Percentiles rank a stretch among this genome's conserved stretches.
Conservation (phyloP, 768 basidiomycete genomes). For the Hericium erinaceus region DNA sequence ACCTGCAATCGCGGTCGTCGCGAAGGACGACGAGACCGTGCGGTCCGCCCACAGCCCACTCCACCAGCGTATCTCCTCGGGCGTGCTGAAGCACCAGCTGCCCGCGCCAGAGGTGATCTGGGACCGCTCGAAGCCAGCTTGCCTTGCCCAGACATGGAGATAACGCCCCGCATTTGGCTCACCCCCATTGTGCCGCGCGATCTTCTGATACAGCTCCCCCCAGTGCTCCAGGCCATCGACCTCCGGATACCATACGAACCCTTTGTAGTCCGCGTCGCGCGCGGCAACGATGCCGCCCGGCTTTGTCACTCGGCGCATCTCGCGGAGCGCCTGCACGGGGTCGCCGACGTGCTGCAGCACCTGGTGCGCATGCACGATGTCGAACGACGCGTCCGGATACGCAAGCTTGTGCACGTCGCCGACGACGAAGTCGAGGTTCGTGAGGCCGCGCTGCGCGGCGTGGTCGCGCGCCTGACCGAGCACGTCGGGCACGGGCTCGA, state of each 20-base stretch:
- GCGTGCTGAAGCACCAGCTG: slow-evolving; percentile 28
- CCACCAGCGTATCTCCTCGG: slow-evolving; percentile 31
- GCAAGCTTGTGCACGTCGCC: slow-evolving; percentile 31
- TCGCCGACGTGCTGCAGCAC: slow-evolving; percentile 39
- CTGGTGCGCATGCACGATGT: slow-evolving; percentile 41
- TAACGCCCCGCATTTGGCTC: slow-evolving; percentile 32
- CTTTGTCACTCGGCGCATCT: slow-evolving; percentile 40
- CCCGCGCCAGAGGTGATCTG: slow-evolving; percentile 23
- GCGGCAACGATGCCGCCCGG: slow-evolving; percentile 36
- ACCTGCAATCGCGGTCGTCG: slow-evolving; percentile 20
- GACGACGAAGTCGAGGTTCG: slow-evolving; percentile 30
- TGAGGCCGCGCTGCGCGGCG: slow-evolving; percentile 20
- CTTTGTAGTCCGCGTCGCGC: slow-evolving; percentile 31
- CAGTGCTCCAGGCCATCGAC: slow-evolving; percentile 23
- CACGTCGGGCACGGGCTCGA: slow-evolving; percentile 29
- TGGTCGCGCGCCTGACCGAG: slow-evolving; percentile 25
- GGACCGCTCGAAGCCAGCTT: slow-evolving; percentile 25
- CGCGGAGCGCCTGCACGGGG: slow-evolving; percentile 30
- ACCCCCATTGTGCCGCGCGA: slow-evolving; percentile 25
- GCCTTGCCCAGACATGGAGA: slow-evolving; percentile 28
- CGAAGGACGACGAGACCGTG: slow-evolving; percentile 24
- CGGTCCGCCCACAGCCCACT: slow-evolving; percentile 31
- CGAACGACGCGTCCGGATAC: slow-evolving; percentile 33
- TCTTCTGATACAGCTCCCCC: slow-evolving; percentile 21
- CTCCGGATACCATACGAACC: slow-evolving; percentile 29